Evolutionary conservation across 352 stramenopile genomes (phyloP).

Genomic region (Globisporangium nodosum): DNA sequence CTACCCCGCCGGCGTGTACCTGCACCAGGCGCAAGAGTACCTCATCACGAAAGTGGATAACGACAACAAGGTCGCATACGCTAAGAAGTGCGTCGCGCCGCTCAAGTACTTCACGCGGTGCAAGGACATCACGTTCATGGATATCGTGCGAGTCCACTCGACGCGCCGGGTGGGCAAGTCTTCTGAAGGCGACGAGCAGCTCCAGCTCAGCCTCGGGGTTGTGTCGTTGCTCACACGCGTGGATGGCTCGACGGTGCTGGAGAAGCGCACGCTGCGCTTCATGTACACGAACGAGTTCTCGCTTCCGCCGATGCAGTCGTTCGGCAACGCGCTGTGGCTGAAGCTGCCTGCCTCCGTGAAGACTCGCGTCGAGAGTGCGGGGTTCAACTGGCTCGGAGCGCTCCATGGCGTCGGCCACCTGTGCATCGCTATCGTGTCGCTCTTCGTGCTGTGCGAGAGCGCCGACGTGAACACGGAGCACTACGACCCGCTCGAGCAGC

Average conservation of each 20-base stretch:
- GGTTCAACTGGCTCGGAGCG: constrained; percentile 37
- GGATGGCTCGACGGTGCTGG: constrained; percentile 79
- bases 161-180: background rate
- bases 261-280: constrained; percentile 68
- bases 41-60: constrained; percentile 86
- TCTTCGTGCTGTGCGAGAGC: constrained; percentile 90
- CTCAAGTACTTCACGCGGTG: constrained; percentile 87
- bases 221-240: constrained; percentile 80
- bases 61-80: constrained; percentile 57
- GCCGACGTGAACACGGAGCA: constrained; percentile 84
- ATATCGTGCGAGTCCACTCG: constrained; percentile 69
- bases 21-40: constrained; percentile 90
- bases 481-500: constrained; percentile 67
- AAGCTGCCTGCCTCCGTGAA: constrained; percentile 76
- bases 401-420: constrained; percentile 88
- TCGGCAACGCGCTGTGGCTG: constrained; percentile 94
- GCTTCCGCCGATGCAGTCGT: constrained; percentile 94
- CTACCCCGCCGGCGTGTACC: constrained; percentile 88
- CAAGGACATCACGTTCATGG: constrained; percentile 85
- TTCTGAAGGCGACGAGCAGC: constrained; percentile 4
- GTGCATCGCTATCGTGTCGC: constrained; percentile 87
- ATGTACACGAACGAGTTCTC: constrained; percentile 90
- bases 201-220: constrained; percentile 51
- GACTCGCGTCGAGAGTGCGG: constrained; percentile 27
- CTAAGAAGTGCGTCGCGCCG: constrained; percentile 42